phyloP scores from a whole-genome alignment of 2,329 filamentous ascomycete species.

The Aspergillus eucalypticola region DNA sequence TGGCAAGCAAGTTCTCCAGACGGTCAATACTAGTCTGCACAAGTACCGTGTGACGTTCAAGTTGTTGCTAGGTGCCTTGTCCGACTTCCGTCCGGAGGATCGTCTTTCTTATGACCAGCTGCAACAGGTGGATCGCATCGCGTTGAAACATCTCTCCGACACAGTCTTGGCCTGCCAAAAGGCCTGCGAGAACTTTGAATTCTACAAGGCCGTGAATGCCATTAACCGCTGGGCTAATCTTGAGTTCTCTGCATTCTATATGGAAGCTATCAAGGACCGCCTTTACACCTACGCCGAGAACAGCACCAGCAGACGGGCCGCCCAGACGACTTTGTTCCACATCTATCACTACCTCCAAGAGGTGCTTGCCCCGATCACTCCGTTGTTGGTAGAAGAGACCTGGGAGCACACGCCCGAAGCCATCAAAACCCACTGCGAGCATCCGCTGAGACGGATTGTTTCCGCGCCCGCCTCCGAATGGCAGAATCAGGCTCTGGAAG shows the following conservation, averaged over 20 bases:
- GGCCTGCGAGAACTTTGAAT: slow-evolving; percentile 72
- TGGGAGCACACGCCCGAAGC: slow-evolving; percentile 74
- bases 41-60: slow-evolving; percentile 90
- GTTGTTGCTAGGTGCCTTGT: slow-evolving; percentile 79
- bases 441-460: slow-evolving; percentile 47
- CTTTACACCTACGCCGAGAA: slow-evolving; percentile 78
- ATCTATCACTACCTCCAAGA: slow-evolving; percentile 72
- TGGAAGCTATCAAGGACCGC: slow-evolving; percentile 88
- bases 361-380: slow-evolving; percentile 79
- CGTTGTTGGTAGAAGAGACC: slow-evolving; percentile 81
- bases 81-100: slow-evolving; percentile 52
- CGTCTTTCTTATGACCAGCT: slow-evolving; percentile 49
- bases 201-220: slow-evolving; percentile 71
- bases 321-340: slow-evolving; percentile 58
- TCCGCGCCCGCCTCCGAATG: slow-evolving; percentile 35
- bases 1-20: slow-evolving; percentile 72
- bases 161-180: slow-evolving; percentile 65
- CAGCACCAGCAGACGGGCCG: slow-evolving; percentile 59
- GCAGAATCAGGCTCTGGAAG: slow-evolving; percentile 51
- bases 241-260: slow-evolving; percentile 89
- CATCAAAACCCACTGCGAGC: slow-evolving; percentile 55
- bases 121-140: slow-evolving; percentile 69
- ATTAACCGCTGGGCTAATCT: slow-evolving; percentile 80
- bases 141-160: slow-evolving; percentile 70
- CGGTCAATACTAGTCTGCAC: slow-evolving; percentile 73